Percentiles rank a stretch among this genome's conserved stretches.
phyloP scores from a whole-genome alignment of 2,329 filamentous ascomycete genomes.

The Neofusicoccum sp. region DNA sequence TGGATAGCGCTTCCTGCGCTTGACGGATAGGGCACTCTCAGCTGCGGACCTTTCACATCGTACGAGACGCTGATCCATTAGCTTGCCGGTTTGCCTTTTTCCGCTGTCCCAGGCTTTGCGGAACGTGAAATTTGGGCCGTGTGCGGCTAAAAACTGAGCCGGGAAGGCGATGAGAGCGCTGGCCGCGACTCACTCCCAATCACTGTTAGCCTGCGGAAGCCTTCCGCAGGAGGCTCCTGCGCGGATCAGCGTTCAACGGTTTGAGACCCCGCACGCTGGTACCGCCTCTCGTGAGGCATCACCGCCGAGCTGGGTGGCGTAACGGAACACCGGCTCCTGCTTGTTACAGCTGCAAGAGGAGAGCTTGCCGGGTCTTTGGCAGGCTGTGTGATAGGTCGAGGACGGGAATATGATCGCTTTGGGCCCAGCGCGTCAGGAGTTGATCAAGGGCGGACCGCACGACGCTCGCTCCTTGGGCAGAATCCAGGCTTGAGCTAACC shows the following conservation, averaged over 20 bases:
- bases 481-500: background rate
- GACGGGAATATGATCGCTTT: background rate
- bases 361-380: background rate
- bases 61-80: background rate
- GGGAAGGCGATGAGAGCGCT: background rate
- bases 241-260: slow-evolving; percentile 7
- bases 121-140: background rate
- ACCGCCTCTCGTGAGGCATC: slow-evolving; percentile 5
- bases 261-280: slow-evolving; percentile 1
- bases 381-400: background rate
- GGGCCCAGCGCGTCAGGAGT: background rate
- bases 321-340: background rate
- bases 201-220: background rate
- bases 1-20: background rate
- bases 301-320: background rate
- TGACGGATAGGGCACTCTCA: background rate
- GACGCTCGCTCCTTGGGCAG: background rate
- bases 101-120: background rate
- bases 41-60: background rate
- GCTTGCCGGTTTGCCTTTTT: background rate
- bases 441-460: background rate
- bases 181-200: background rate
- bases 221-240: background rate
- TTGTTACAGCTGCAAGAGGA: background rate
- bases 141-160: background rate